Percentiles rank a stretch among this genome's conserved stretches.
Conservation (phyloP, 2,329 filamentous ascomycete species). For the Cercospora sp. region DNA sequence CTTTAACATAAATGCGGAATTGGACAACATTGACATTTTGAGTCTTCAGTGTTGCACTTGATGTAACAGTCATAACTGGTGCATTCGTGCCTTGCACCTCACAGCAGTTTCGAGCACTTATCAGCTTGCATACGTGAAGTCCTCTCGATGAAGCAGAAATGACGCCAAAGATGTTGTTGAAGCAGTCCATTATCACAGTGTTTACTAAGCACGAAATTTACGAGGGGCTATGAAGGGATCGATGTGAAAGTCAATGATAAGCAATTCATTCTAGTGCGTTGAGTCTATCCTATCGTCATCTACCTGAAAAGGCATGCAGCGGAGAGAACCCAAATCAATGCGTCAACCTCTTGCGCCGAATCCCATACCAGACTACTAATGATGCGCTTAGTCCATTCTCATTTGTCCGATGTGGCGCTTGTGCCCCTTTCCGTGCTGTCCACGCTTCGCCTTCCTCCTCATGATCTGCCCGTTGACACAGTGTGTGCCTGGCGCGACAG, state of each 20-base stretch:
- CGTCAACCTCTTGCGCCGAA: neutral
- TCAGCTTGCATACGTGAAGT: too few species aligned
- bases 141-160: too few species aligned
- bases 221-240: neutral
- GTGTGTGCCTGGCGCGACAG: constrained; percentile 45
- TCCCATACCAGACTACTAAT: neutral
- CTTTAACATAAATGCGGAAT: too few species aligned
- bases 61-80: too few species aligned
- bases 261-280: neutral
- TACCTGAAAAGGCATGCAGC: neutral
- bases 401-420: neutral
- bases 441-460: constrained; percentile 17
- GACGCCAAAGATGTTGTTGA: too few species aligned
- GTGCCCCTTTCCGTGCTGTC: neutral
- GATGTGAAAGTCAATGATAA: neutral
- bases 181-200: too few species aligned
- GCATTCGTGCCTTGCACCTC: too few species aligned
- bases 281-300: neutral
- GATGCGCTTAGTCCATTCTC: neutral
- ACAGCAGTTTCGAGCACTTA: too few species aligned
- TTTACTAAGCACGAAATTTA: neutral
- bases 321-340: neutral
- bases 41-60: too few species aligned
- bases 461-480: constrained; percentile 43
- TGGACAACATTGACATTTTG: too few species aligned